A percentile compares a stretch with the other conserved stretches of the same genome.
These are phyloP conservation scores for Stropharia rugosoannulata DNA, from an alignment of 768 basidiomycete species.

Conservation along the genomic window DNA sequence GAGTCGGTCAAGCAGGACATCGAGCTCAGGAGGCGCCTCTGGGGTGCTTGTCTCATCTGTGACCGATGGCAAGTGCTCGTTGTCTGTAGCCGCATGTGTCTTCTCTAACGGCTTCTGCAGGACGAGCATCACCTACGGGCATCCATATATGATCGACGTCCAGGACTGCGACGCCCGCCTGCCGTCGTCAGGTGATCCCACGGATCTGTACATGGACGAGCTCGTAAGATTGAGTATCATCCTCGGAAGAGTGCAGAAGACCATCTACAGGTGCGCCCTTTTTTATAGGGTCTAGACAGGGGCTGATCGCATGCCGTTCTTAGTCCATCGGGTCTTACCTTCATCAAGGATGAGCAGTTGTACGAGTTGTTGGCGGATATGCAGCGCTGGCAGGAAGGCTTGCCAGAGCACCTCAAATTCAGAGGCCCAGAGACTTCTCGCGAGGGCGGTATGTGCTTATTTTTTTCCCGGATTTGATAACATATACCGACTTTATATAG, in stretches of 20 bases:
- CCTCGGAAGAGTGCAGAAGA: constrained; percentile 88
- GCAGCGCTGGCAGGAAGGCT: constrained; percentile 72
- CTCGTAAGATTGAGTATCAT: constrained; percentile 90
- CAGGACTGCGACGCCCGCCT: constrained; percentile 95
- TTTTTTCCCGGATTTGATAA: not conserved
- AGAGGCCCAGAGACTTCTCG: constrained; percentile 65
- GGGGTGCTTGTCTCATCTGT: constrained; percentile 93
- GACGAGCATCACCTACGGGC: constrained; percentile 87
- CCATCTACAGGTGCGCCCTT: constrained; percentile 75
- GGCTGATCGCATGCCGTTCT: not conserved
- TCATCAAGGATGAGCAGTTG: constrained; percentile 81
- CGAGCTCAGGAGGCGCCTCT: constrained; percentile 85
- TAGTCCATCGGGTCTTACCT: constrained; percentile 85
- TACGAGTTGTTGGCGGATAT: constrained; percentile 62
- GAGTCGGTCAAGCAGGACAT: constrained; percentile 83
- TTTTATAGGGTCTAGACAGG: not conserved
- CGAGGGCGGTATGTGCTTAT: constrained; percentile 56
- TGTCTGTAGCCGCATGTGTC: constrained; percentile 4
- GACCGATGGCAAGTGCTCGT: constrained; percentile 77
- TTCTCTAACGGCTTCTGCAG: constrained; percentile 33
- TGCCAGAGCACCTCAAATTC: constrained; percentile 81
- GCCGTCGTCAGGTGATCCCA: constrained; percentile 82
- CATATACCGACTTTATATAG: constrained; percentile 35
- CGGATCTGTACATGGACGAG: constrained; percentile 84
- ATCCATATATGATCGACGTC: constrained; percentile 95